Evolutionary conservation across 2,329 filamentous ascomycete species (phyloP).

Genomic region (Fusarium buxicola): DNA sequence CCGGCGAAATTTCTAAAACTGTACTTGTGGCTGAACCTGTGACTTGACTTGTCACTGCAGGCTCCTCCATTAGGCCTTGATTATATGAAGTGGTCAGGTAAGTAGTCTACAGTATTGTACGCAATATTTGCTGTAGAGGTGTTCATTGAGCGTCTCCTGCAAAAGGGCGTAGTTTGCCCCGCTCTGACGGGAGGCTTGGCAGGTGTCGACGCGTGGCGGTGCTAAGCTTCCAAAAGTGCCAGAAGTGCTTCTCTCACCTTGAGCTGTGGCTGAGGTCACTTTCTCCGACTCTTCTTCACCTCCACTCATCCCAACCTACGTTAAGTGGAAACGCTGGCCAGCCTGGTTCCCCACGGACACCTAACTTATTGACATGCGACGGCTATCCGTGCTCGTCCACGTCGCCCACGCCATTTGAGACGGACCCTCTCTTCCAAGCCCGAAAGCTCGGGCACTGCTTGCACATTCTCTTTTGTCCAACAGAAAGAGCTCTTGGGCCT

Average conservation of each 20-base stretch:
- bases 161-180: conserved; percentile 35
- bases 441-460: conserved; percentile 44
- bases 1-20: conserved; percentile 38
- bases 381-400: conserved; percentile 42
- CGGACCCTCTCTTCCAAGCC: conserved; percentile 38
- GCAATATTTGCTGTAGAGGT: too few species aligned
- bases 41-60: conserved; percentile 7
- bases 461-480: conserved; percentile 36
- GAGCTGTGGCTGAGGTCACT: conserved; percentile 38
- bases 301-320: conserved; percentile 32
- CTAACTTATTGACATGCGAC: conserved; percentile 43
- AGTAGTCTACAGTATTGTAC: too few species aligned
- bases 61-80: too few species aligned
- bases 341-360: conserved; percentile 40
- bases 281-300: conserved; percentile 24
- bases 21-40: conserved; percentile 32
- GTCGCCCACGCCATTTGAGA: conserved; percentile 43
- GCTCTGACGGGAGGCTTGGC: conserved; percentile 24
- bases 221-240: conserved; percentile 12
- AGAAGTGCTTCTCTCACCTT: conserved; percentile 18
- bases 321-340: conserved; percentile 37
- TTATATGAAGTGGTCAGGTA: too few species aligned
- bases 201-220: conserved; percentile 25
- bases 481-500: conserved; percentile 21
- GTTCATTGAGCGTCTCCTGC: conserved; percentile 6